Evolutionary conservation across 805 yeast species (phyloP).

Genomic region (Candida rishiriensis): DNA sequence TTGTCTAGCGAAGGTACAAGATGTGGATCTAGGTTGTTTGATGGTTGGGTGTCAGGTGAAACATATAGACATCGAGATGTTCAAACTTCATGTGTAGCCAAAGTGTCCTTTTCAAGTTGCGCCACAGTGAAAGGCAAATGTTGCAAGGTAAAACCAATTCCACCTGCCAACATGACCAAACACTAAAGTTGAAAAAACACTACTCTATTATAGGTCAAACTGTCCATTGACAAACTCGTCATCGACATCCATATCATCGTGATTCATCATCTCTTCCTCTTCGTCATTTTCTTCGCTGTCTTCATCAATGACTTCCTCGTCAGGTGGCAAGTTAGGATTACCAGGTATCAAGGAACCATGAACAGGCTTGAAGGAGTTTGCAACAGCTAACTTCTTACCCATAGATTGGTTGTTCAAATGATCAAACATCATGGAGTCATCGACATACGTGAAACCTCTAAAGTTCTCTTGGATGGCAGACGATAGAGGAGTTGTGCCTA

Average conservation of each 20-base stretch:
- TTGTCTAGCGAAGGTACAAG: too few relatives aligned
- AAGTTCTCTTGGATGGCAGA: slow-evolving; percentile 96
- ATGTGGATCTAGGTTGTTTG: too few relatives aligned
- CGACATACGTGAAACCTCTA: slow-evolving; percentile 95
- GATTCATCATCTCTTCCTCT: slow-evolving; percentile 42
- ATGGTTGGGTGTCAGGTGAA: too few relatives aligned
- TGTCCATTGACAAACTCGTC: slow-evolving; percentile 88
- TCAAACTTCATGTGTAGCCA: too few relatives aligned
- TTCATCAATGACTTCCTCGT: slow-evolving; percentile 79
- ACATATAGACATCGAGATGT: too few relatives aligned
- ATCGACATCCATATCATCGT: slow-evolving; percentile 48
- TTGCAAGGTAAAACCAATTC: too few relatives aligned
- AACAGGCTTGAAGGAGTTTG: slow-evolving; percentile 36
- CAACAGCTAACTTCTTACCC: slow-evolving; percentile 30
- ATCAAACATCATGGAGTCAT: slow-evolving; percentile 88
- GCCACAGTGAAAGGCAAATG: too few relatives aligned
- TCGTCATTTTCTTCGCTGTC: slow-evolving; percentile 42
- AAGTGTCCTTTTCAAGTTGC: too few relatives aligned
- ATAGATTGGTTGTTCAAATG: slow-evolving; percentile 44
- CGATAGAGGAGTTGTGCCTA: slow-evolving; percentile 76
- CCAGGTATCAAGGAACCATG: slow-evolving; percentile 73
- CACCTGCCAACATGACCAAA: too few relatives aligned
- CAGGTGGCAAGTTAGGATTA: slow-evolving; percentile 75
- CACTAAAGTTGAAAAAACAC: background rate
- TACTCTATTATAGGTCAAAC: slow-evolving; percentile 65